Conservation (phyloP, 768 basidiomycete genomes). For the Pleurotus giganteus region DNA sequence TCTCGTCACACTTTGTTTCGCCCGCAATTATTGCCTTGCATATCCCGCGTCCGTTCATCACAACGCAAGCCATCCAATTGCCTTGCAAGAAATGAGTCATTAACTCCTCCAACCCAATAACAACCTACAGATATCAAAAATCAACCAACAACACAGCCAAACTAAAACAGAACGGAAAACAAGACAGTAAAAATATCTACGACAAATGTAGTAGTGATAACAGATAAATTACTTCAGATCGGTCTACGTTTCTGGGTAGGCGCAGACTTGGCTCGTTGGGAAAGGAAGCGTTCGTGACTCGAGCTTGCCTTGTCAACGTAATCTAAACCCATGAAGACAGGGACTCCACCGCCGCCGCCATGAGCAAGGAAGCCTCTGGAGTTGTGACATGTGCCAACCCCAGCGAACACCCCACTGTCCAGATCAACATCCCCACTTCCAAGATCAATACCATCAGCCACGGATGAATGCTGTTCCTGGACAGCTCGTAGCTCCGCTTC, state of each 20-base stretch:
- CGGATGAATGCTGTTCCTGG: conserved; percentile 18
- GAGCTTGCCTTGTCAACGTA: conserved; percentile 54
- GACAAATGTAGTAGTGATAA: not conserved
- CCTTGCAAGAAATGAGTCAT: not conserved
- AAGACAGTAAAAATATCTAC: not conserved
- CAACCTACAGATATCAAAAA: not conserved
- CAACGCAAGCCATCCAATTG: not conserved
- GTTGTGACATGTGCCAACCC: conserved; percentile 53
- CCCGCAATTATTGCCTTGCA: not conserved
- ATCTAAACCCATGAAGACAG: conserved; percentile 71
- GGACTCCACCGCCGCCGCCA: conserved; percentile 69
- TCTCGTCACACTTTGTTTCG: not conserved
- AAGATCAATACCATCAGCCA: conserved; percentile 26
- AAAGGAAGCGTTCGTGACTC: not conserved
- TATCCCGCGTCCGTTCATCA: not conserved
- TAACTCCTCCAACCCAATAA: not conserved
- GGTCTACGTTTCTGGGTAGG: not conserved
- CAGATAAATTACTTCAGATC: too few species aligned
- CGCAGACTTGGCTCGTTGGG: not conserved
- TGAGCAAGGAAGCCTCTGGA: conserved; percentile 65
- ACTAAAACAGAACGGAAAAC: not conserved
- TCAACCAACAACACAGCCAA: not conserved
- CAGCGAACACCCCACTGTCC: conserved; percentile 51
- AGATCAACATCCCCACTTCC: conserved; percentile 38
- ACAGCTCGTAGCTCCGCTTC: conserved; percentile 65